Evolutionary conservation across 306 rosid genomes (phyloP).

Genomic region (Rosa persica): DNA sequence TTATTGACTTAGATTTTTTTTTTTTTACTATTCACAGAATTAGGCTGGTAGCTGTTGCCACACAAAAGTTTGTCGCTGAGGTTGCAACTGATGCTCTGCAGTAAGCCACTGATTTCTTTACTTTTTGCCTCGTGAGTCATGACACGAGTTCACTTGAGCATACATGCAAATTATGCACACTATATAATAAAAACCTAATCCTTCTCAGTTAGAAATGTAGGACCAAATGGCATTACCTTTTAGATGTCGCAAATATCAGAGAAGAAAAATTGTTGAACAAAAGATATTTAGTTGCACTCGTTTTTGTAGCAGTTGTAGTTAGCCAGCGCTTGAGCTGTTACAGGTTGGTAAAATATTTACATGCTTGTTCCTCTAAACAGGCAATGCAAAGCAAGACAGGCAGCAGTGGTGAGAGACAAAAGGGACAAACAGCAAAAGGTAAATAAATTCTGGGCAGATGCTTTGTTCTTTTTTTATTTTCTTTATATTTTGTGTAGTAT

Average conservation of each 20-base stretch:
- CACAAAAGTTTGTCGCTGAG: conserved; percentile 86
- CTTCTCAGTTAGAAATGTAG: background rate
- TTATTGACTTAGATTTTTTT: conserved; percentile 9
- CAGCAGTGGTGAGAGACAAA: conserved; percentile 84
- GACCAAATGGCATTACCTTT: no score
- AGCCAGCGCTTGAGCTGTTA: conserved; percentile 3
- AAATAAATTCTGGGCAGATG: conserved; percentile 7
- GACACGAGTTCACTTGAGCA: background rate
- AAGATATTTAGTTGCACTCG: background rate
- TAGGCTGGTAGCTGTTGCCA: conserved; percentile 81
- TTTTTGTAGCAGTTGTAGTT: conserved; percentile 1
- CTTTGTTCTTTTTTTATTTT: background rate
- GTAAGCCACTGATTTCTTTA: conserved; percentile 36
- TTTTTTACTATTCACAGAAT: conserved; percentile 43
- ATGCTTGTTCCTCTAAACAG: conserved; percentile 33
- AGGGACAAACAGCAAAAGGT: conserved; percentile 97
- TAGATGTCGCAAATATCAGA: background rate
- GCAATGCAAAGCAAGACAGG: conserved; percentile 93
- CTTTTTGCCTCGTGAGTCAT: background rate
- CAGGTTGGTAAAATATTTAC: conserved; percentile 26
- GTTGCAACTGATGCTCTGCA: conserved; percentile 75
- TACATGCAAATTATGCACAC: background rate
- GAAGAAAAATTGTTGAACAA: background rate
- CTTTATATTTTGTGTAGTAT: background rate
- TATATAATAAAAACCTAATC: no score